Evolutionary conservation across 306 rosid species (phyloP).

Genomic region (Cucumis melo): DNA sequence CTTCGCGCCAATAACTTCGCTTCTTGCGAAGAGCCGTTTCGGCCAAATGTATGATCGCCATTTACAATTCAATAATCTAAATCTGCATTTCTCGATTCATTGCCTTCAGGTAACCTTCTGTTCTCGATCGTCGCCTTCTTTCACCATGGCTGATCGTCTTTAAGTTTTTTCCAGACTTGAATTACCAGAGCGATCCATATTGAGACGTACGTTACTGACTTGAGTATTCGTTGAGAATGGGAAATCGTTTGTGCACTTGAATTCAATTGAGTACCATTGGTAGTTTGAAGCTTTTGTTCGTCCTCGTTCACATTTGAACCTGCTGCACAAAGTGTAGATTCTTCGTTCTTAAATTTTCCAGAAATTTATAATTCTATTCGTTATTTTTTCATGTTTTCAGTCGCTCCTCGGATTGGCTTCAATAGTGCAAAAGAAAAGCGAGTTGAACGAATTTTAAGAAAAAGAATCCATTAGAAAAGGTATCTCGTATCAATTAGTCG

Average conservation of each 20-base stretch:
- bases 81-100: neutral
- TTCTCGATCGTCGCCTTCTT: neutral
- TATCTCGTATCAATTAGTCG: neutral
- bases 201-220: neutral
- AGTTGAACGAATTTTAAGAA: neutral
- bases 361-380: neutral
- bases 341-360: neutral
- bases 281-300: neutral
- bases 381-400: neutral
- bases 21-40: neutral
- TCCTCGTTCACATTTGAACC: neutral
- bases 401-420: neutral
- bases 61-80: neutral
- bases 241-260: neutral
- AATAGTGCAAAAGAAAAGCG: neutral
- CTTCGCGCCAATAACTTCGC: slow-evolving; percentile 7
- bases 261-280: neutral
- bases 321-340: neutral
- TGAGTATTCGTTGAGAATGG: neutral
- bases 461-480: neutral
- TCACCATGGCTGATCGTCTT: neutral
- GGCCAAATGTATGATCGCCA: neutral
- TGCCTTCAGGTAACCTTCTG: neutral
- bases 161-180: neutral
- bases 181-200: neutral